phyloP scores from a whole-genome alignment of 1,284 basidiomycete species.

The Trametes polyzona region DNA sequence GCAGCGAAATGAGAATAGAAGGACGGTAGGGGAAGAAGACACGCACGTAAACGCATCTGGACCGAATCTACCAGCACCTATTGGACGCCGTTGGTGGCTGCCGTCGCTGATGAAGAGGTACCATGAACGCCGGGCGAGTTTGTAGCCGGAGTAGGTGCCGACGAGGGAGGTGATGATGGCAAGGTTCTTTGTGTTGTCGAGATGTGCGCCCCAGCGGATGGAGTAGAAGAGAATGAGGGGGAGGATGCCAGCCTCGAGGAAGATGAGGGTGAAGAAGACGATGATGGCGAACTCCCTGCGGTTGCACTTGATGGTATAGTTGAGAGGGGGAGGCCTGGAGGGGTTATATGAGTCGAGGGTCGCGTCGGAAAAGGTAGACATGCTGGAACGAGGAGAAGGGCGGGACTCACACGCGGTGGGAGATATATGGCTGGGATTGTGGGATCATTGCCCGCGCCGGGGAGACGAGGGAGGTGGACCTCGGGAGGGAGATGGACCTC shows the following conservation, averaged over 20 bases:
- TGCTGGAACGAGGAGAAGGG: slow-evolving; percentile 1
- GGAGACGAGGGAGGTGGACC: no score
- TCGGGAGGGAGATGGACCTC: not conserved
- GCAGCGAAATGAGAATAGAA: not conserved
- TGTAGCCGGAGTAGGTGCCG: slow-evolving; percentile 38
- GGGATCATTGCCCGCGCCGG: not conserved
- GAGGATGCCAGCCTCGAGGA: slow-evolving; percentile 37
- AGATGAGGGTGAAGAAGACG: slow-evolving; percentile 35
- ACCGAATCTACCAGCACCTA: slow-evolving; percentile 37
- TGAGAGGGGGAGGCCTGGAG: slow-evolving; percentile 31
- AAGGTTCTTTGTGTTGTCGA: slow-evolving; percentile 37
- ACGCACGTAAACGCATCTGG: slow-evolving; percentile 37
- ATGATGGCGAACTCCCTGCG: slow-evolving; percentile 31
- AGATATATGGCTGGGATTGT: not conserved
- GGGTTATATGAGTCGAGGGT: slow-evolving; percentile 18
- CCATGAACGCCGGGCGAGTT: slow-evolving; percentile 33
- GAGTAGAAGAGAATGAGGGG: slow-evolving; percentile 40
- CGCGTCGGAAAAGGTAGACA: slow-evolving; percentile 15
- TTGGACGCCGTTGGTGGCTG: slow-evolving; percentile 33
- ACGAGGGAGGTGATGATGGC: slow-evolving; percentile 40
- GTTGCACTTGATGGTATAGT: slow-evolving; percentile 33
- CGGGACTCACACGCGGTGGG: not conserved
- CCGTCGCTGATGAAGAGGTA: slow-evolving; percentile 34
- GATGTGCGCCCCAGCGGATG: slow-evolving; percentile 38
- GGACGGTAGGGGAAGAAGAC: not conserved